Evolutionary conservation across 169 alveolate genomes (phyloP).

Genomic region (Eimeria maxima): DNA sequence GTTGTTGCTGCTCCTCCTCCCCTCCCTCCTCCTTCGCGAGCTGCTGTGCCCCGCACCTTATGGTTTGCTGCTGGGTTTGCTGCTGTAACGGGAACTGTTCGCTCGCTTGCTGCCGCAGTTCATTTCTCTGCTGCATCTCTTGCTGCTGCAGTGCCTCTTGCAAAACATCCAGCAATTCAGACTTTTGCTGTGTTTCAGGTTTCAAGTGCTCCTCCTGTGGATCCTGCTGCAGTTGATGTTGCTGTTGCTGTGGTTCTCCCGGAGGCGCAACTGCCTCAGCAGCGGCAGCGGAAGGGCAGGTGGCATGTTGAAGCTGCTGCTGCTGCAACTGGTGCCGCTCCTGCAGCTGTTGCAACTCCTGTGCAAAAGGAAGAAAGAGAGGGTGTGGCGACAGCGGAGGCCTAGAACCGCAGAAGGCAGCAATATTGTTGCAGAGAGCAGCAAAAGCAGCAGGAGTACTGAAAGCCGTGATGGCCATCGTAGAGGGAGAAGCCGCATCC

Average conservation of each 20-base stretch:
- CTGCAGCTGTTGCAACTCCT: constrained; percentile 34
- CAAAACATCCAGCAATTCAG: not conserved
- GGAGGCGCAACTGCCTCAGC: not conserved
- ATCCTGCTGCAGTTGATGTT: constrained; percentile 37
- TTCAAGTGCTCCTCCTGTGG: not conserved
- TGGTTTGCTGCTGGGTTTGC: not conserved
- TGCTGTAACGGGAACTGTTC: constrained; percentile 7
- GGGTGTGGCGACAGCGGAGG: constrained; percentile 31
- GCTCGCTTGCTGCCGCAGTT: constrained; percentile 25
- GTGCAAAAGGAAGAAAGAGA: not conserved
- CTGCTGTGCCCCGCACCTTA: not conserved
- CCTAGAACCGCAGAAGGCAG: not conserved
- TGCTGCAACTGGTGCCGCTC: not conserved
- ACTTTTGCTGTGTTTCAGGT: not conserved
- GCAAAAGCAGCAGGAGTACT: constrained; percentile 69
- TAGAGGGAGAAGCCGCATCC: constrained; percentile 9
- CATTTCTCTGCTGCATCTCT: constrained; percentile 23
- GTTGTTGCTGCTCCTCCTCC: not conserved
- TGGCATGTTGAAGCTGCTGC: not conserved
- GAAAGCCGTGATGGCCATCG: constrained; percentile 33
- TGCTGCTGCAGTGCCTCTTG: constrained; percentile 46
- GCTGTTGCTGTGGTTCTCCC: not conserved
- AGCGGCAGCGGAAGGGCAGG: constrained; percentile 7
- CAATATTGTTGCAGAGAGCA: constrained; percentile 42
- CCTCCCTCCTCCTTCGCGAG: not conserved